A percentile compares a stretch with the other conserved stretches of the same genome.
phyloP scores from a whole-genome alignment of 2,329 filamentous ascomycete species.

The Stemphylium lycopersici region DNA sequence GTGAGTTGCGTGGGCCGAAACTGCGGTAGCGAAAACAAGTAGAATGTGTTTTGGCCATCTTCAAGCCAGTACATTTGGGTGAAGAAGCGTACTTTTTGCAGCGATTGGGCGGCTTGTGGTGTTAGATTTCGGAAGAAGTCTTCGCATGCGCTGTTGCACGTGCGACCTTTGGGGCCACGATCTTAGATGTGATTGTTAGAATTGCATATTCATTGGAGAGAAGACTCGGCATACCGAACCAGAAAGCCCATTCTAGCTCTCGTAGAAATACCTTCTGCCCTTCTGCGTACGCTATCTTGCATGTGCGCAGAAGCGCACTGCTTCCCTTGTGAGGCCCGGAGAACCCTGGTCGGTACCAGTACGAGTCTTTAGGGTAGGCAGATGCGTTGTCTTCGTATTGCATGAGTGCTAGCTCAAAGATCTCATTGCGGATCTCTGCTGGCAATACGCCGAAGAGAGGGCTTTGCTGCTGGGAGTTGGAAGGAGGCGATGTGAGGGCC shows the following conservation, averaged over 20 bases:
- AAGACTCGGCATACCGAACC: conserved; percentile 9
- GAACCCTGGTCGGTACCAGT: conserved; percentile 16
- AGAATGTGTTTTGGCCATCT: background rate
- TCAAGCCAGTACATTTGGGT: conserved; percentile 20
- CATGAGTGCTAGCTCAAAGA: conserved; percentile 14
- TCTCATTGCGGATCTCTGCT: conserved; percentile 13
- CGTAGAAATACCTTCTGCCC: conserved; percentile 14
- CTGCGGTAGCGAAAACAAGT: background rate
- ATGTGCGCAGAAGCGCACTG: conserved; percentile 14
- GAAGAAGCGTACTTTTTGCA: conserved; percentile 18
- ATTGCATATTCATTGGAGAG: background rate
- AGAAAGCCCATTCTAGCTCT: conserved; percentile 12
- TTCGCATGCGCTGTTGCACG: conserved; percentile 1
- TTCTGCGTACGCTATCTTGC: conserved; percentile 11
- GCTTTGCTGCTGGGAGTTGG: conserved; percentile 11
- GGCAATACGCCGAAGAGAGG: conserved; percentile 12
- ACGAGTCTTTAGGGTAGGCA: conserved; percentile 13
- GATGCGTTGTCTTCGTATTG: conserved; percentile 9
- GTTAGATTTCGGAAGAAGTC: conserved; percentile 7
- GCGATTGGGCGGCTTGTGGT: background rate
- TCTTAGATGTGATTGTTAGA: conserved; percentile 1
- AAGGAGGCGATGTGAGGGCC: background rate
- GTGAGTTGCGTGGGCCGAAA: conserved; percentile 38
- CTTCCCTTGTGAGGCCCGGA: conserved; percentile 8
- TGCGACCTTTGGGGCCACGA: conserved; percentile 10